Evolutionary conservation across 2,329 filamentous ascomycete species (phyloP), one percentile per base, ranked within the genome.

Genomic region (Venturia oleaginea): DNA sequence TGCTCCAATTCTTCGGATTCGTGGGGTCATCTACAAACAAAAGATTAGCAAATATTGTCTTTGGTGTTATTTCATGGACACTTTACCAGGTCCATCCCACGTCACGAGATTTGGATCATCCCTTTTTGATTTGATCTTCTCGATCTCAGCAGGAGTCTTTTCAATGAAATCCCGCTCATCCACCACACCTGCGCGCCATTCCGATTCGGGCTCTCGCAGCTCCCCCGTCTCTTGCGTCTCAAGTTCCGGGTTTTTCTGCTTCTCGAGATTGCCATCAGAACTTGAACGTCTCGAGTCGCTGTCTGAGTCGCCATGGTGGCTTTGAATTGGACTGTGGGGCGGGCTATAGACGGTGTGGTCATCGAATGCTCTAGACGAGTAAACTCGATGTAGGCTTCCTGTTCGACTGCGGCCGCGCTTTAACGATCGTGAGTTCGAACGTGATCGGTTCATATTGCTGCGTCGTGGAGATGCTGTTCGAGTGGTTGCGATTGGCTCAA

Each of bases 1-100:
- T 74, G 2, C 71, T 69, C 78, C 78, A 80, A 64, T 80, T 80
- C 67, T 79, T 79, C 0, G 79, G 79, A 61, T 81, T 81, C 30
- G 70, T 71, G 13, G 76, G 76, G 65, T 81, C 79, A 37, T 78
- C 51, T 57, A 22, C 15, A 57, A 57, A 7, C 19, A 24, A 7
- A 5, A 22, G 22, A 17, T 51, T 51, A 51, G 13, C 46, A 24
- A 27, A 27, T 10, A 3, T 1, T 15, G 7, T 27, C 15, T 15
- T 13, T 8, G 4, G 8, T 15, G 5, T 22, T 15, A 4, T 22
- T 27, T 5, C 22, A 13, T 51, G n/a, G 27, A 51, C 17, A 10
- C 27, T 15, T 4, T 57, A 57, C 51, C 72, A 4, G 76, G 72
- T 2, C 75, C 74, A 64, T 80, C 78, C 78, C 78, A 81, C 1